phyloP scores from a whole-genome alignment of 768 basidiomycete species.

The Tulasnella sp. region DNA sequence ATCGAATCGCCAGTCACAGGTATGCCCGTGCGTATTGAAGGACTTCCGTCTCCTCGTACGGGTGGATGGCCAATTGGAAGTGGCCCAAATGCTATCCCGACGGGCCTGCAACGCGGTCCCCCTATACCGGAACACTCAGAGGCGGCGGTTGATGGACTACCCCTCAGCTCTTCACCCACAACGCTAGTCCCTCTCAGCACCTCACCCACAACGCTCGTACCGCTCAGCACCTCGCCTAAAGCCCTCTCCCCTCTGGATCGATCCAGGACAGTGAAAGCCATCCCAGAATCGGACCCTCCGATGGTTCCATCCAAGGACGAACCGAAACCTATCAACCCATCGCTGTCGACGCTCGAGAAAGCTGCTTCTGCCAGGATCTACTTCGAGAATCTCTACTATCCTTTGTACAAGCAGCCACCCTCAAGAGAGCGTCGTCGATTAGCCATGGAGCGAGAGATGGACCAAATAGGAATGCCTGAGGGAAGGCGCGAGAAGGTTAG shows the following conservation, averaged over 20 bases:
- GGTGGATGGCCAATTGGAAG: constrained; percentile 9
- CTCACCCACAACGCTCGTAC: constrained; percentile 23
- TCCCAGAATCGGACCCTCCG: constrained; percentile 23
- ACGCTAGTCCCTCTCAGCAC: constrained; percentile 21
- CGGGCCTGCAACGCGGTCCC: not conserved
- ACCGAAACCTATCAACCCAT: constrained; percentile 67
- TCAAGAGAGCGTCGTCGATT: constrained; percentile 77
- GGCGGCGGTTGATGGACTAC: not conserved
- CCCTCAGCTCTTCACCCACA: not conserved
- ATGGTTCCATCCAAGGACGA: constrained; percentile 31
- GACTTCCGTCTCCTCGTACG: constrained; percentile 14
- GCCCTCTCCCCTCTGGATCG: constrained; percentile 24
- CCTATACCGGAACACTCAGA: constrained; percentile 4
- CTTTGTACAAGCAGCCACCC: constrained; percentile 72
- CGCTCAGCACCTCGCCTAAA: constrained; percentile 25
- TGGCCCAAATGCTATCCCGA: not conserved
- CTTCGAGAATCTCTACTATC: constrained; percentile 88
- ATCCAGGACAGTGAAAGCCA: constrained; percentile 21
- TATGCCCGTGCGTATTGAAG: constrained; percentile 8
- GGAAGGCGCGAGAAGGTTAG: constrained; percentile 64
- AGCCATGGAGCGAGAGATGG: constrained; percentile 85
- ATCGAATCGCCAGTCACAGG: not conserved
- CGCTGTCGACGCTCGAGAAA: constrained; percentile 85
- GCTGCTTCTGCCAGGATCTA: constrained; percentile 87
- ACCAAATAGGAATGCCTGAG: constrained; percentile 58